Base-by-base conservation (phyloP, 2,329 filamentous ascomycete genomes). In the Graphiopsis chlorocephala region DNA sequence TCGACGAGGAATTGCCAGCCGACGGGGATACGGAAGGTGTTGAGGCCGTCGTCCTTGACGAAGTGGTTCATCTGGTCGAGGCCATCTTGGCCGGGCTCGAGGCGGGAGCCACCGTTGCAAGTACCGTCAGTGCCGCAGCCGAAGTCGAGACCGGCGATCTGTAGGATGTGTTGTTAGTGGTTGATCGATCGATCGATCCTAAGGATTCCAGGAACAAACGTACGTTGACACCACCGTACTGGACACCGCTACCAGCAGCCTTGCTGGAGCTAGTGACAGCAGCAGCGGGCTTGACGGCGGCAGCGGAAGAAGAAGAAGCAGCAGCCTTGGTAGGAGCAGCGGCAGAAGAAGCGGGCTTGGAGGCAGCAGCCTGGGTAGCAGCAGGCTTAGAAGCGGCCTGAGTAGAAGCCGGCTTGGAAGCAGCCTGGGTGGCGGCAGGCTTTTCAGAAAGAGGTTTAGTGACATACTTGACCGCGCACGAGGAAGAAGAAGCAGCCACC, bases 1-100 rank as follows among this genome's bases (percentile, higher is more conserved):
- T 70, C 69, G 31, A 72, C 63, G 12, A 73, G 68, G 63, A 67
- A 71, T 58, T 73, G 71, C 71, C 71, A 73, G 56, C 67, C 65
- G 1, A 85, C 81, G 1, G 85, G 84, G 12, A 89, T 77, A 47
- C 85, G 83, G 73, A 87, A 84, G 52, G 84, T 77, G 71, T 87
- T 87, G 63, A 88, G 76, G 56, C 79, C 78, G 55, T 83, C 79
- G 57, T 84, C 79, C n/a, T 79, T 78, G 61, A 81, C 77, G 67
- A 87, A 88, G 70, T 88, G 85, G 63, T 83, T 75, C 80, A 87
- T 86, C 70, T 86, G 84, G 66, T 66, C 52, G 45, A 72, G 72
- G 28, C 73, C 73, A 15, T 57, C 66, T 15, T 65, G 56, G 20
- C 71, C 72, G 1, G 80, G 78, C 4, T 77, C 72, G 6, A 70